Conservation (phyloP, 768 basidiomycete genomes). For the Xerocomus brunneocitrinus region DNA sequence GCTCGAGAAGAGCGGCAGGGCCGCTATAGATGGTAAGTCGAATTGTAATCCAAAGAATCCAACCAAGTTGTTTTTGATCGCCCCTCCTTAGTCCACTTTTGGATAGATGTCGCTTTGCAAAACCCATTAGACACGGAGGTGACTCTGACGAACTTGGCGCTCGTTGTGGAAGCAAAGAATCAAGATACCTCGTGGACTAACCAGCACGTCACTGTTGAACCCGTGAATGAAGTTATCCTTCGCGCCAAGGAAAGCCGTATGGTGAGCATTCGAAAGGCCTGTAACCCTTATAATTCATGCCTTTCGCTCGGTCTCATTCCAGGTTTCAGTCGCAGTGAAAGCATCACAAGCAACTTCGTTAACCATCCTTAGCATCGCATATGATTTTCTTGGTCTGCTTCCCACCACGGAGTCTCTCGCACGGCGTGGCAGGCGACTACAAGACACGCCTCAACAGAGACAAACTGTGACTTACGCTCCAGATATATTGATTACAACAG, state of each 20-base stretch:
- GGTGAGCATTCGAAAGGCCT: slow-evolving; percentile 37
- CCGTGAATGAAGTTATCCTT: slow-evolving; percentile 57
- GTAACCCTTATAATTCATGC: not conserved
- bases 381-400: slow-evolving; percentile 71
- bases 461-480: slow-evolving; percentile 67
- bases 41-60: not conserved
- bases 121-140: slow-evolving; percentile 77
- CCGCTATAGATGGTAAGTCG: slow-evolving; percentile 56
- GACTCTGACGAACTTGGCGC: slow-evolving; percentile 57
- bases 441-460: slow-evolving; percentile 68
- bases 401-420: slow-evolving; percentile 62
- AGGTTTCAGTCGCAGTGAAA: slow-evolving; percentile 65
- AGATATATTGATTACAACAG: slow-evolving; percentile 55
- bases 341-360: slow-evolving; percentile 49
- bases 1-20: slow-evolving; percentile 53
- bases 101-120: slow-evolving; percentile 63
- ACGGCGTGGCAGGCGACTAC: slow-evolving; percentile 68
- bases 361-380: slow-evolving; percentile 52
- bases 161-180: slow-evolving; percentile 42
- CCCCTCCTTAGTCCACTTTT: slow-evolving; percentile 57
- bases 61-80: not conserved
- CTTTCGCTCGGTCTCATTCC: slow-evolving; percentile 1
- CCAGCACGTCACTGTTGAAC: slow-evolving; percentile 51
- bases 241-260: slow-evolving; percentile 59
- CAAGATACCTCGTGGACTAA: slow-evolving; percentile 30